phyloP scores from a whole-genome alignment of 352 stramenopile species.

The Phytophthora colocasiae region DNA sequence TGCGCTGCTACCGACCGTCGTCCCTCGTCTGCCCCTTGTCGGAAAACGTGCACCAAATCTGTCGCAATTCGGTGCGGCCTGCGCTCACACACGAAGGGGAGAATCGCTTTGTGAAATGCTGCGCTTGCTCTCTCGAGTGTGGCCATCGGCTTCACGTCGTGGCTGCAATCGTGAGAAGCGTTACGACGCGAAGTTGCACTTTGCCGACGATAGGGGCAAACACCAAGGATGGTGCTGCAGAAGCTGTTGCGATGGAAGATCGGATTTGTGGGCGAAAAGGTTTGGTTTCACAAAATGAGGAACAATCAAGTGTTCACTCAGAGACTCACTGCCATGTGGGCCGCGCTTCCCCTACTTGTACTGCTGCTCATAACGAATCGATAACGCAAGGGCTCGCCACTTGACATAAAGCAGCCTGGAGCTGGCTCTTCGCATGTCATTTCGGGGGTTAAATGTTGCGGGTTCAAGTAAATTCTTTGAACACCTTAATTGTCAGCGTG shows the following conservation, averaged over 20 bases:
- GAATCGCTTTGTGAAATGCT: too few species aligned
- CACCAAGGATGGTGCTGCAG: neutral
- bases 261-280: conserved; percentile 19
- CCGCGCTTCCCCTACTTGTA: conserved; percentile 13
- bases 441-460: conserved; percentile 4
- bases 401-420: neutral
- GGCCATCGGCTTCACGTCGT: too few species aligned
- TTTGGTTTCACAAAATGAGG: conserved; percentile 7
- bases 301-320: conserved; percentile 35
- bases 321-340: conserved; percentile 16
- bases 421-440: neutral
- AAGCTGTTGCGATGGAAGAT: conserved; percentile 32
- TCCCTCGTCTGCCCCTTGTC: conserved; percentile 3
- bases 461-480: conserved; percentile 30
- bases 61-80: neutral
- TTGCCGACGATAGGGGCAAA: too few species aligned
- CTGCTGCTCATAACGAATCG: conserved; percentile 22
- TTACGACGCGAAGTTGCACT: conserved; percentile 4
- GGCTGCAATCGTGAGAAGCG: neutral
- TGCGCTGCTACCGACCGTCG: conserved; percentile 4
- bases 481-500: conserved; percentile 4
- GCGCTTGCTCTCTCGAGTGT: too few species aligned
- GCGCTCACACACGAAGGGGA: neutral
- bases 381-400: conserved; percentile 13
- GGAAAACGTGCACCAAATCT: conserved; percentile 12